Evolutionary conservation across 1,284 basidiomycete species (phyloP).

Genomic region (Cryptococcus hybrid): DNA sequence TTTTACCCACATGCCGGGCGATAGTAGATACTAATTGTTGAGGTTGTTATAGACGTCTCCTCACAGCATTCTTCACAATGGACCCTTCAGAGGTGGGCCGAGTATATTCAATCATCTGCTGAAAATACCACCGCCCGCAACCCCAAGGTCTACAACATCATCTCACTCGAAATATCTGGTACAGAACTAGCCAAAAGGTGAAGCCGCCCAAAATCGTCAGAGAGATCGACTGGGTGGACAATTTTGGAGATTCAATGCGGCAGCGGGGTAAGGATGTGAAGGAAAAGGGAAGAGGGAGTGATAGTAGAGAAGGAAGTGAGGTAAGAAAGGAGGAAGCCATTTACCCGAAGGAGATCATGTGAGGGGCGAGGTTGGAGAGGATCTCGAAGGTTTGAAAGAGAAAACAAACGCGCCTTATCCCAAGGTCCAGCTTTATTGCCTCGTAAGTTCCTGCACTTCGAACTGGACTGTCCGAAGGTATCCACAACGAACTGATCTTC

Average conservation of each 20-base stretch:
- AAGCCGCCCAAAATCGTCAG: constrained; percentile 79
- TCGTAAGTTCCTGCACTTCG: constrained; percentile 66
- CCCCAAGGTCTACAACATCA: constrained; percentile 86
- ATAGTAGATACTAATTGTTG: background rate
- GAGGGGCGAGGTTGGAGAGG: too few species aligned
- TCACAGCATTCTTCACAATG: constrained; percentile 76
- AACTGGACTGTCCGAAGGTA: background rate
- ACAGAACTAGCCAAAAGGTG: constrained; percentile 72
- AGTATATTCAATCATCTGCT: constrained; percentile 60
- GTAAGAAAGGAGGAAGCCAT: background rate
- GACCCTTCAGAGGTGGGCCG: constrained; percentile 86
- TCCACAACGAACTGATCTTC: background rate
- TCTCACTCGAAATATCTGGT: constrained; percentile 79
- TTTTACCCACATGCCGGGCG: too few species aligned
- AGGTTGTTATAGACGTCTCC: constrained; percentile 63
- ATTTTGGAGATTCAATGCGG: constrained; percentile 60
- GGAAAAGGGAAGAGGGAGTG: constrained; percentile 8
- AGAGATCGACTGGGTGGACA: constrained; percentile 93
- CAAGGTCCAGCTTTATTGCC: constrained; percentile 92
- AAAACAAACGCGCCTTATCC: constrained; percentile 59
- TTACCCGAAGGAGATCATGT: too few species aligned
- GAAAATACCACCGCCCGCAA: constrained; percentile 9
- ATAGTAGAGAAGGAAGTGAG: constrained; percentile 1
- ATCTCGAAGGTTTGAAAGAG: constrained; percentile 11
- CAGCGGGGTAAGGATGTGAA: constrained; percentile 26